Evolutionary conservation across 1,284 basidiomycete genomes (phyloP), one percentile per base, ranked within the genome.

Genomic region (Trichosporon inkin): DNA sequence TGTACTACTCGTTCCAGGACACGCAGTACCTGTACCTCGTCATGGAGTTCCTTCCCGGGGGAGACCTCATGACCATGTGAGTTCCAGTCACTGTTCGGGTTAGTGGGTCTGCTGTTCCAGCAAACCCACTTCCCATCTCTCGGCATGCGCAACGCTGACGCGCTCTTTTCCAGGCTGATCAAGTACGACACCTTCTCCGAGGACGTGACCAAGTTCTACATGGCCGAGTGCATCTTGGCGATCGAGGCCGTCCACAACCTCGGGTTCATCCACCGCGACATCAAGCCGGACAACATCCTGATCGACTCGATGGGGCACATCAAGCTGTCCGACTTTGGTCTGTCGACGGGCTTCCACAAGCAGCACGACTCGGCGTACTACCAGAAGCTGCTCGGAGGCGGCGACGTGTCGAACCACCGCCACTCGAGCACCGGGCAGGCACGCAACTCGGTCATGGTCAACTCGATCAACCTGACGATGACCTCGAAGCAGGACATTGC

Each of bases 181-280:
- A 98, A 98, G 80, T 98, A 99, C 79, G 95, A 99, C 77, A 92
- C 95, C 1, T 99, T 99, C 80, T 92, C 91, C 10, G 95, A 99
- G 78, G 95, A 99, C 74, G 95, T 99, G 38, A 96, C 93, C 35
- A 87, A 96, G 59, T 99, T 99, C 81, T 99, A 99, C 80, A 97
- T 99, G 86, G 95, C 95, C 41, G 95, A 99, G 79, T 97, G 93
- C 76, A 92, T 98, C 58, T 83, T 99, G 35, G 95, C 95, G 19
- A 94, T 99, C 63, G 95, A 99, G 77, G 95, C 94, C 1, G 95
- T 99, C 2, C 95, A 99, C 80, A 92, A 92, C 71, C 85, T 99
- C 20, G 95, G 95, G n/a, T 99, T 98, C 78, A 98, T 99, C 70
- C 95, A 99, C 78, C 89, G 89, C 69, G 92, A 96, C 75, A 94